A percentile compares a stretch with the other conserved stretches of the same genome.
Conservation (phyloP, 306 rosid genomes). For the Prunus davidiana region DNA sequence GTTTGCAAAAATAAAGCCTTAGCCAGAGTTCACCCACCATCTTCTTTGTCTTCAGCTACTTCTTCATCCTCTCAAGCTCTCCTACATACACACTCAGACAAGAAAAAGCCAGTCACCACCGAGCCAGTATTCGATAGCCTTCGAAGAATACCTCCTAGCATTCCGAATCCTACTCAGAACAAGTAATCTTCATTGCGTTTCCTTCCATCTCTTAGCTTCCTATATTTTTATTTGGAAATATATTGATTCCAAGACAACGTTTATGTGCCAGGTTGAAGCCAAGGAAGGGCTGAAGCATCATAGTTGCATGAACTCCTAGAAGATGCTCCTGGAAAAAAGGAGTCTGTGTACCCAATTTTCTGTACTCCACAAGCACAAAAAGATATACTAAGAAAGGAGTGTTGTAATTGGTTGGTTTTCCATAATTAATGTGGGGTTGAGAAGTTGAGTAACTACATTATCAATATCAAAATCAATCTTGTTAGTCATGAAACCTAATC, state of each 20-base stretch:
- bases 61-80: constrained; percentile 25
- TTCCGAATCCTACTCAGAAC: constrained; percentile 84
- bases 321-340: neutral
- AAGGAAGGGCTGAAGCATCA: constrained; percentile 32
- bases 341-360: no score
- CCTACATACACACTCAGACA: constrained; percentile 3
- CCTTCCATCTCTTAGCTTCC: constrained; percentile 21
- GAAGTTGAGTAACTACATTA: no score
- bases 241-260: constrained; percentile 19
- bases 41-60: constrained; percentile 32
- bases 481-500: no score
- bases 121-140: constrained; percentile 43
- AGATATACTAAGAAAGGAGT: no score
- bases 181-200: constrained; percentile 38
- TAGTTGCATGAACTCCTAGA: constrained; percentile 8
- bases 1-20: constrained; percentile 25
- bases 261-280: constrained; percentile 53
- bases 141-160: constrained; percentile 66
- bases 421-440: no score
- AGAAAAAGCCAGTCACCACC: constrained; percentile 26
- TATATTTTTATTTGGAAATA: neutral
- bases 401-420: no score
- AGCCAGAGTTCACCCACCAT: constrained; percentile 45
- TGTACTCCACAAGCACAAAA: no score
- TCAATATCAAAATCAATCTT: no score